Evolutionary conservation across 2,329 filamentous ascomycete species (phyloP), one percentile per base, ranked within the genome.

Genomic region (Curvularia verruculosa): DNA sequence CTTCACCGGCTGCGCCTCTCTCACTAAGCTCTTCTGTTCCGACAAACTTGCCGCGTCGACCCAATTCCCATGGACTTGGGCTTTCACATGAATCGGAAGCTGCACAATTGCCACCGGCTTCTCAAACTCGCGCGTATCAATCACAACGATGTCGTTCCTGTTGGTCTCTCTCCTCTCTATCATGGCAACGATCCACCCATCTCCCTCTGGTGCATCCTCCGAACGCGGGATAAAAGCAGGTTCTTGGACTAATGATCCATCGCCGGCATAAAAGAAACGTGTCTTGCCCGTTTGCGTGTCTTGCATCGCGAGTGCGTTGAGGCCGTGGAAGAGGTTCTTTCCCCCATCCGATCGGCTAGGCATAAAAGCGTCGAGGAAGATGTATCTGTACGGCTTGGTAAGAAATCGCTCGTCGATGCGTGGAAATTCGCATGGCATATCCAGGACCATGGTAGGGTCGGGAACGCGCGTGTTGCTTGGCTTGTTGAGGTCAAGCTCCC

Each of bases 211-310:
- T 1, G 74, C 77, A 28, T 74, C 73, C 3, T 75, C 70, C 0
- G 65, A 65, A n/a, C 73, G 68, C 2, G 82, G 81, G 18, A 83
- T 78, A 57, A 83, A 83, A 0, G 80, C 77, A 0, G 81, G 82
- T 62, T 84, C 82, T 63, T 84, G 80, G 55, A 81, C 78, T 0
- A 79, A 77, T 13, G 73, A 68, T 13, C 66, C 67, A 43, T 64
- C 68, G 8, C 69, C 72, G 23, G 65, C 68, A 40, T 65, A 71
- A 43, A 67, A 75, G 44, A 54, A 73, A 31, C 55, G 50, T 1
- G 61, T 71, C 57, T 67, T 49, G 4, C 66, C 64, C 1, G 66
- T 68, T 23, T 31, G 21, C 29, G 49, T 44, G 21, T 39, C 51
- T 21, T 56, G 57, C 57, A 61, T 65, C 12, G 51, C 60, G 0